These are phyloP conservation scores for Beauveria sp. DNA, from an alignment of 2,329 filamentous ascomycete species.

Conservation along the genomic window DNA sequence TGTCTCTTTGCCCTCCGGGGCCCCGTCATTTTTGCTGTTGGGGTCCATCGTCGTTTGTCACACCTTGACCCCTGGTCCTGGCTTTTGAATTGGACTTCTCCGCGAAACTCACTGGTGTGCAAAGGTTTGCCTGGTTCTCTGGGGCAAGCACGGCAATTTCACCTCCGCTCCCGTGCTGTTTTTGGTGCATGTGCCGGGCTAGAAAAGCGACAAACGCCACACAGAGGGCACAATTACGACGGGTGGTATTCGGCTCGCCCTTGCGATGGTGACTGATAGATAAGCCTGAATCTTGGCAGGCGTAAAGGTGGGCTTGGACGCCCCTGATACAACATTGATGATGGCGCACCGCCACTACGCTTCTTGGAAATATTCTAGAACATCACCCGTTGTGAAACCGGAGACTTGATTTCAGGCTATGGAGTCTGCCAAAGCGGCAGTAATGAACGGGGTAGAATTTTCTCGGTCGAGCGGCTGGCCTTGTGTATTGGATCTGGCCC, in stretches of 20 bases:
- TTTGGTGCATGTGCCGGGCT: neutral
- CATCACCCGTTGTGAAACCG: neutral
- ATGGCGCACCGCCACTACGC: neutral
- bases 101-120: too few species aligned
- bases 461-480: too few species aligned
- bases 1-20: neutral
- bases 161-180: neutral
- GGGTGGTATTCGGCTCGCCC: neutral
- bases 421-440: too few species aligned
- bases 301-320: neutral
- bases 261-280: neutral
- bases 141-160: neutral
- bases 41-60: neutral
- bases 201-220: neutral
- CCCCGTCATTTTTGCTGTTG: slow-evolving; percentile 1
- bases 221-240: neutral
- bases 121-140: neutral
- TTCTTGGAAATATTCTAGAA: neutral
- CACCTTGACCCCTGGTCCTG: neutral
- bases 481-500: too few species aligned
- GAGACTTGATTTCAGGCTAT: neutral
- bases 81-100: neutral
- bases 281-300: neutral
- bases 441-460: too few species aligned
- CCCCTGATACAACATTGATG: neutral